These are phyloP conservation scores for Yarrowia keelungensis DNA, from an alignment of 805 yeast genomes.

Conservation along the genomic window DNA sequence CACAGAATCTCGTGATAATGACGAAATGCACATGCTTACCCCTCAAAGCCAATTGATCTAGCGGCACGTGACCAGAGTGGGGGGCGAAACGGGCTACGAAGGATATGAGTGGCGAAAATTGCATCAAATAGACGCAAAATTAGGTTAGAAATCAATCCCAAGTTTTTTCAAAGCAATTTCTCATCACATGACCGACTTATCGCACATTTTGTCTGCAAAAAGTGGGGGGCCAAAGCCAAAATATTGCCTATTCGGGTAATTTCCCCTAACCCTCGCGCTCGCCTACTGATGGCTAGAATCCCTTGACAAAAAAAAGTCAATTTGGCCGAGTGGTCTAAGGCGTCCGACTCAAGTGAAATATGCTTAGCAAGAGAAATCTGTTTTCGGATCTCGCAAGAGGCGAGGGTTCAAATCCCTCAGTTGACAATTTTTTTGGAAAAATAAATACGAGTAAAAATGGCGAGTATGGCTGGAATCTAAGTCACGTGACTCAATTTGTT, in stretches of 20 bases:
- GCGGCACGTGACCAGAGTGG: background rate
- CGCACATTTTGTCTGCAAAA: background rate
- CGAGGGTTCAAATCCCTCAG: conserved; percentile 42
- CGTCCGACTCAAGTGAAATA: conserved; percentile 41
- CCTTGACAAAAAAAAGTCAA: background rate
- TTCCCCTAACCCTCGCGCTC: conserved; percentile 1
- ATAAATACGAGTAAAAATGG: background rate
- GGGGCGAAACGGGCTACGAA: background rate
- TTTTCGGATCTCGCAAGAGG: conserved; percentile 42
- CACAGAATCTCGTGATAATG: background rate
- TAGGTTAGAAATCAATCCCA: background rate
- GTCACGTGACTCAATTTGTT: background rate
- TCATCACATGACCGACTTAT: background rate
- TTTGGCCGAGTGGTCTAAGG: conserved; percentile 42
- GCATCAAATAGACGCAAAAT: background rate
- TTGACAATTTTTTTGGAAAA: conserved; percentile 14
- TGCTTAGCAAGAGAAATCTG: conserved; percentile 26
- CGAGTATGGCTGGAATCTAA: too few relatives aligned
- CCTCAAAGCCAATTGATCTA: background rate
- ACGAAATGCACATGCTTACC: background rate
- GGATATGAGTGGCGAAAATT: too few relatives aligned
- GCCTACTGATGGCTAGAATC: background rate
- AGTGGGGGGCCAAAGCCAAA: conserved; percentile 1
- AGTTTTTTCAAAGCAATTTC: background rate
- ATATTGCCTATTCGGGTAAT: background rate